A percentile compares a stretch with the other conserved stretches of the same genome.
Evolutionary conservation across 805 yeast genomes (phyloP).

Genomic region (Tetrapisispora nanseiensis): DNA sequence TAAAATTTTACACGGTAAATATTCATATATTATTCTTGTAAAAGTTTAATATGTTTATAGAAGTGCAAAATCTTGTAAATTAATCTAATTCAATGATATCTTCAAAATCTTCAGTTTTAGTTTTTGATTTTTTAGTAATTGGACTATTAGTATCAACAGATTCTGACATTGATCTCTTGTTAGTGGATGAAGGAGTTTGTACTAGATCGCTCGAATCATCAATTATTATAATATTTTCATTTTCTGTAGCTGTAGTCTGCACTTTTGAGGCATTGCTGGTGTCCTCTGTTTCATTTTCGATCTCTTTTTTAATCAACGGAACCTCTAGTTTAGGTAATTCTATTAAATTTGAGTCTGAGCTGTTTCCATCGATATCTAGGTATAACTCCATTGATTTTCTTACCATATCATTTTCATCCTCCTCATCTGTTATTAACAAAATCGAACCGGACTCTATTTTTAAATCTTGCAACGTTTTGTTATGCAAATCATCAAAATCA

Average conservation of each 20-base stretch:
- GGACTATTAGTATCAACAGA: not conserved
- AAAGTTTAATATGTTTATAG: not conserved
- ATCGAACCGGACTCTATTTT: constrained; percentile 54
- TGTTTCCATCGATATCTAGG: constrained; percentile 23
- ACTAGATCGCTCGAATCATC: not conserved
- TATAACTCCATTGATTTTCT: constrained; percentile 56
- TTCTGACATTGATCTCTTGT: not conserved
- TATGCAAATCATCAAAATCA: constrained; percentile 76
- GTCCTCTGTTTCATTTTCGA: not conserved
- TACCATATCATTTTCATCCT: constrained; percentile 21
- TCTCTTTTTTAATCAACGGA: constrained; percentile 12
- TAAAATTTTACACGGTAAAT: no score
- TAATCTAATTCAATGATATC: constrained; percentile 11
- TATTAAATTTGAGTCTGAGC: constrained; percentile 8
- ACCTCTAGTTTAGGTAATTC: constrained; percentile 29
- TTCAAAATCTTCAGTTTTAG: constrained; percentile 1
- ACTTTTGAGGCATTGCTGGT: not conserved
- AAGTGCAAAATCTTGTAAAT: not conserved
- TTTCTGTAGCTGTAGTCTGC: not conserved
- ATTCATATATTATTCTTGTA: not conserved
- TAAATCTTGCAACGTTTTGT: constrained; percentile 38
- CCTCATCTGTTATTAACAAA: constrained; percentile 70
- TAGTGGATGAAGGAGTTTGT: constrained; percentile 25
- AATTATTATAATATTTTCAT: not conserved
- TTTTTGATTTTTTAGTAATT: not conserved